Evolutionary conservation across 2,329 filamentous ascomycete genomes (phyloP).

Genomic region (Colletotrichum sublineola): DNA sequence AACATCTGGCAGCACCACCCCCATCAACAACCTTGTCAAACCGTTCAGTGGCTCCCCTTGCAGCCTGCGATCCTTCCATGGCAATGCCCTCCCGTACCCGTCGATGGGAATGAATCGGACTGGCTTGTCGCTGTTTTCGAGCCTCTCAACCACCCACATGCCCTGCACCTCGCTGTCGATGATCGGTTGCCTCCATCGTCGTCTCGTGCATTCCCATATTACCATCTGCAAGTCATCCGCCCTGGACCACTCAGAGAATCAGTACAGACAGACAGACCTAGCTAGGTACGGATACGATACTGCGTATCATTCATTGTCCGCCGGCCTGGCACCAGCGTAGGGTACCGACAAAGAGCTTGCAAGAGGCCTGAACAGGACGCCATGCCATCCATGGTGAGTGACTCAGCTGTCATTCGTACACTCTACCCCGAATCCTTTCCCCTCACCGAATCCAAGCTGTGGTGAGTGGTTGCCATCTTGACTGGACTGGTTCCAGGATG

Average conservation of each 20-base stretch:
- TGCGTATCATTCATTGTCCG: neutral
- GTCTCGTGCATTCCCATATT: constrained; percentile 7
- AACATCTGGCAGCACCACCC: constrained; percentile 11
- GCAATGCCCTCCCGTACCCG: neutral
- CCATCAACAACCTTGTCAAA: constrained; percentile 5
- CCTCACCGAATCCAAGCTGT: neutral
- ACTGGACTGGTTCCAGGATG: neutral
- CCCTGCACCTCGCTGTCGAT: neutral
- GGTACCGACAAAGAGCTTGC: constrained; percentile 27
- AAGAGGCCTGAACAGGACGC: constrained; percentile 13
- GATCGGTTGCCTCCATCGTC: constrained; percentile 21
- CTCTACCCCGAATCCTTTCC: neutral
- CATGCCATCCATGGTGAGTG: constrained; percentile 10
- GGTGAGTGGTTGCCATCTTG: neutral
- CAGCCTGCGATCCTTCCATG: constrained; percentile 32
- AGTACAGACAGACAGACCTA: too few species aligned
- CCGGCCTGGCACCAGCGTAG: neutral
- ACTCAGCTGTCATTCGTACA: constrained; percentile 28
- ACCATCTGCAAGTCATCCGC: constrained; percentile 11
- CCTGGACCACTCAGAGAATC: neutral
- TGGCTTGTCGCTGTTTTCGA: neutral
- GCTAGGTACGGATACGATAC: too few species aligned
- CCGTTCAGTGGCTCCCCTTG: constrained; percentile 35
- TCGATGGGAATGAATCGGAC: neutral
- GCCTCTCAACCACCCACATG: neutral